A percentile compares a stretch with the other conserved stretches of the same genome.
These are phyloP conservation scores for Lodderomyces metapsilosis DNA, from an alignment of 1,139 yeast genomes.

Conservation along the genomic window DNA sequence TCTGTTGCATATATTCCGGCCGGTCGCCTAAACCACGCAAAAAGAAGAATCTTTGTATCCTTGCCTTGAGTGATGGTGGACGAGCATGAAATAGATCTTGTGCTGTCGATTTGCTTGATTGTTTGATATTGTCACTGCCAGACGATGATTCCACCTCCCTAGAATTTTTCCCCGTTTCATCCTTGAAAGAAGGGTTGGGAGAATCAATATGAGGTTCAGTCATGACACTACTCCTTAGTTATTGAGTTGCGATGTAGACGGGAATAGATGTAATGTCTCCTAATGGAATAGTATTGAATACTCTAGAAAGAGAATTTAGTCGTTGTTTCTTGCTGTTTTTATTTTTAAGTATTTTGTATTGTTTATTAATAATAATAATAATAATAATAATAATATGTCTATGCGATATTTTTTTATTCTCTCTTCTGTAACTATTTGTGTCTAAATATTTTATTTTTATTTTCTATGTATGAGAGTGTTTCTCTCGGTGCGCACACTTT, in stretches of 20 bases:
- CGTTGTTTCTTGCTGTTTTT: background rate
- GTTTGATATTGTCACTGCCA: slow-evolving; percentile 1
- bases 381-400: no score
- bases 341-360: background rate
- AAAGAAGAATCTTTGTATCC: slow-evolving; percentile 29
- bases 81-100: slow-evolving; percentile 25
- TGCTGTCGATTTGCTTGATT: slow-evolving; percentile 11
- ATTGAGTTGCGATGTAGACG: background rate
- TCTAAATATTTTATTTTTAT: no score
- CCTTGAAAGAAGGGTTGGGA: slow-evolving; percentile 2
- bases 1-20: slow-evolving; percentile 36
- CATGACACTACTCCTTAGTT: slow-evolving; percentile 1
- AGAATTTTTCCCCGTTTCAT: slow-evolving; percentile 6
- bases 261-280: background rate
- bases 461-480: no score
- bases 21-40: slow-evolving; percentile 30
- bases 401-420: no score
- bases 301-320: no score
- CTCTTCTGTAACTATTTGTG: no score
- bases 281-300: background rate
- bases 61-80: slow-evolving; percentile 34
- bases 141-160: slow-evolving; percentile 6
- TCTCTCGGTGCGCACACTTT: no score
- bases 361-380: no score
- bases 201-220: slow-evolving; percentile 1